These are phyloP conservation scores for Scheffersomyces stipitis DNA, from an alignment of 805 yeast species.

Conservation along the genomic window DNA sequence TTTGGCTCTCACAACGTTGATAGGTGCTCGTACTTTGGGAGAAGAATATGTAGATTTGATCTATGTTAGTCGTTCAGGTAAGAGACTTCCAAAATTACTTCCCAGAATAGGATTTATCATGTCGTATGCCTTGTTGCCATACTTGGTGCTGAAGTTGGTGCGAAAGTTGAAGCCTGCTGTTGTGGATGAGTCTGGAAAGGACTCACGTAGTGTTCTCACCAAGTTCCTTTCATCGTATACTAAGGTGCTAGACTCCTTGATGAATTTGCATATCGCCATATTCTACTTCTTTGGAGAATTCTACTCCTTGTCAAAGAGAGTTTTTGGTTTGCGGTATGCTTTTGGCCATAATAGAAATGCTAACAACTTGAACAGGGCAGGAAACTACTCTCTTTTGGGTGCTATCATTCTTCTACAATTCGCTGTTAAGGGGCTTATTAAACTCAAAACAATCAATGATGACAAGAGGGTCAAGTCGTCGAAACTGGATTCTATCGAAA, in stretches of 20 bases:
- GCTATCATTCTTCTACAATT: constrained; percentile 56
- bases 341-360: constrained; percentile 59
- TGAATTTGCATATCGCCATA: constrained; percentile 72
- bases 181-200: constrained; percentile 12
- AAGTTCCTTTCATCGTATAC: constrained; percentile 39
- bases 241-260: constrained; percentile 49
- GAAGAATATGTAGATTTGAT: constrained; percentile 89
- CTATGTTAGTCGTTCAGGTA: constrained; percentile 59
- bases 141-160: constrained; percentile 36
- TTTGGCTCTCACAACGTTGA: constrained; percentile 69
- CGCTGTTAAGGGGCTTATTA: constrained; percentile 41
- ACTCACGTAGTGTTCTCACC: constrained; percentile 4
- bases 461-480: neutral
- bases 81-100: constrained; percentile 41
- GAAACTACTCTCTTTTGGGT: constrained; percentile 78
- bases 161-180: constrained; percentile 19
- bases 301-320: constrained; percentile 72
- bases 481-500: neutral
- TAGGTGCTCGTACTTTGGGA: constrained; percentile 82
- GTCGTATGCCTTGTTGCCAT: constrained; percentile 65
- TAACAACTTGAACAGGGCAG: constrained; percentile 39
- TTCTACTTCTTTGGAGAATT: constrained; percentile 84
- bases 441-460: constrained; percentile 22
- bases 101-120: constrained; percentile 59
- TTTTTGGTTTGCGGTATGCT: constrained; percentile 79